Percentiles rank a stretch among this genome's conserved stretches.
These are phyloP conservation scores for Debaryomyces prosopidis DNA, from an alignment of 805 yeast species.

Conservation along the genomic window DNA sequence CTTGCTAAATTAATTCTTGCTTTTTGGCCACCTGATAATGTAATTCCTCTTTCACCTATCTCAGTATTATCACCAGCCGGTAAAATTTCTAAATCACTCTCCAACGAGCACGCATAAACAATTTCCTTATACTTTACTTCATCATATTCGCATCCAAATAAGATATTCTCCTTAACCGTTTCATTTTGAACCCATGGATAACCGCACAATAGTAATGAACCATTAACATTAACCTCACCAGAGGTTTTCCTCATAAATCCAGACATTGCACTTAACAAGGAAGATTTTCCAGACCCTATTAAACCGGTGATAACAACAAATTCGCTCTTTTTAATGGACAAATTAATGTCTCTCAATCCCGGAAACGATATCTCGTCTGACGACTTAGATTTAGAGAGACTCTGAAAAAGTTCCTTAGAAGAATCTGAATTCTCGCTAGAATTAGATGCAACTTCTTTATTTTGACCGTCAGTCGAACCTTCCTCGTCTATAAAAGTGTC, in stretches of 20 bases:
- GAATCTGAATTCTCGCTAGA: neutral
- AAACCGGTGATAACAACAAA: constrained; percentile 37
- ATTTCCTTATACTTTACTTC: constrained; percentile 24
- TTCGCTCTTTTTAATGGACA: constrained; percentile 30
- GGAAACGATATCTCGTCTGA: constrained; percentile 19
- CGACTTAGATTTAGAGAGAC: constrained; percentile 8
- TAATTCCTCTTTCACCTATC: constrained; percentile 39
- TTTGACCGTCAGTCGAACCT: neutral
- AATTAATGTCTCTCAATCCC: constrained; percentile 28
- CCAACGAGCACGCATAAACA: constrained; percentile 29
- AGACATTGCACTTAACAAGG: constrained; percentile 36
- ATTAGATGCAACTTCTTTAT: neutral
- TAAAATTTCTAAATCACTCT: constrained; percentile 30
- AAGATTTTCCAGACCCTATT: constrained; percentile 39
- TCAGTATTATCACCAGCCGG: constrained; percentile 38
- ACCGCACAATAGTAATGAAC: constrained; percentile 31
- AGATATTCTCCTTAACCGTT: constrained; percentile 32
- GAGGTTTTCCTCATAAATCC: constrained; percentile 35
- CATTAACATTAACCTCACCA: constrained; percentile 31
- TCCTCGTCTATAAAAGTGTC: constrained; percentile 18
- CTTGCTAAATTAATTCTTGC: constrained; percentile 38
- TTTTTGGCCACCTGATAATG: constrained; percentile 40
- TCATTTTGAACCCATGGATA: constrained; percentile 39
- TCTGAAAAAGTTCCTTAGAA: constrained; percentile 4
- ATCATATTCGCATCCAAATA: constrained; percentile 27